phyloP scores from a whole-genome alignment of 345 rosid species.

The Capsella bursapastoris region DNA sequence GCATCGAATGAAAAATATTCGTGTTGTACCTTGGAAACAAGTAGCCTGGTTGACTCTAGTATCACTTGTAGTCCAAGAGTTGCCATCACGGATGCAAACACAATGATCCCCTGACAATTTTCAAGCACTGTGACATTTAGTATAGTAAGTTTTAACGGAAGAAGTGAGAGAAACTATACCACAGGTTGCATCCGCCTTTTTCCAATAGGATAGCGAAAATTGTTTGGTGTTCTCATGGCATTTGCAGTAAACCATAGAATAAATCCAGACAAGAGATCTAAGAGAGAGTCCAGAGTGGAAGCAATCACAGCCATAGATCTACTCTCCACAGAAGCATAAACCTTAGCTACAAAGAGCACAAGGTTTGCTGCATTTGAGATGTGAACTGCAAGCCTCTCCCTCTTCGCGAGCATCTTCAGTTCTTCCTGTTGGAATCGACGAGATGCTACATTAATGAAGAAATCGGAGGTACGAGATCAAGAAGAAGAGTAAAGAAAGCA shows the following conservation, averaged over 20 bases:
- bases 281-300: slow-evolving; percentile 80
- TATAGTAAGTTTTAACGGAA: not conserved
- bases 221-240: slow-evolving; percentile 80
- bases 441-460: not conserved
- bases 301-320: slow-evolving; percentile 83
- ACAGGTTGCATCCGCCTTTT: slow-evolving; percentile 90
- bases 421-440: slow-evolving; percentile 58
- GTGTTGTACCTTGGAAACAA: slow-evolving; percentile 47
- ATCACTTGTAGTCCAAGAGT: slow-evolving; percentile 65
- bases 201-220: slow-evolving; percentile 75
- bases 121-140: not conserved
- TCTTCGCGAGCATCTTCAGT: slow-evolving; percentile 65
- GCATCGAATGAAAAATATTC: not conserved
- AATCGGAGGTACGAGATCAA: not conserved
- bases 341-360: slow-evolving; percentile 75
- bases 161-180: slow-evolving; percentile 46
- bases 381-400: slow-evolving; percentile 68
- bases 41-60: slow-evolving; percentile 55
- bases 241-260: slow-evolving; percentile 84
- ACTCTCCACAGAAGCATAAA: slow-evolving; percentile 74
- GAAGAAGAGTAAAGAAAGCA: not conserved
- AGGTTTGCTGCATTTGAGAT: slow-evolving; percentile 65
- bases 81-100: slow-evolving; percentile 71
- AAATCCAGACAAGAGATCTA: slow-evolving; percentile 84
- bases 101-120: slow-evolving; percentile 58